Conservation (phyloP, 345 rosid species). For the Acer campestre region DNA sequence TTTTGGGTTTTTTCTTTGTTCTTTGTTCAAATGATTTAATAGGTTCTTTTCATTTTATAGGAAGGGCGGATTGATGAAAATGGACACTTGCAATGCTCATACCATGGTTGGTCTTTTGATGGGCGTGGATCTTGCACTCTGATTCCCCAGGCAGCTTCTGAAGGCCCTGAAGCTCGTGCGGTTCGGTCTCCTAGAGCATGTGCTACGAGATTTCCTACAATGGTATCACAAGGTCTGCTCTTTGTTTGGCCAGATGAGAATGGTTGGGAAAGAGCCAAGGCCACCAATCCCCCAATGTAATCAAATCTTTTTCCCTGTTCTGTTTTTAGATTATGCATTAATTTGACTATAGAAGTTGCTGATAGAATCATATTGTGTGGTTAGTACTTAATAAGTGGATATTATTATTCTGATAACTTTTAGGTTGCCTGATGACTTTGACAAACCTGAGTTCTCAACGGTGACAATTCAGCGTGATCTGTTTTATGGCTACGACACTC, state of each 20-base stretch:
- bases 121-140: constrained; percentile 88
- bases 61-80: constrained; percentile 97
- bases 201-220: constrained; percentile 73
- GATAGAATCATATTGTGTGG: not conserved
- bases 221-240: constrained; percentile 94
- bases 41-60: constrained; percentile 34
- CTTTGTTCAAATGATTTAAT: constrained; percentile 9
- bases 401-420: constrained; percentile 19
- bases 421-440: constrained; percentile 92
- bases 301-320: constrained; percentile 7
- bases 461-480: constrained; percentile 94
- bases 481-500: constrained; percentile 90
- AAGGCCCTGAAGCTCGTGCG: constrained; percentile 98
- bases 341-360: not conserved
- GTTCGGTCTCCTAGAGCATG: constrained; percentile 80
- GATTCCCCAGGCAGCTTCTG: constrained; percentile 84
- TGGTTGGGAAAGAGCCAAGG: constrained; percentile 81
- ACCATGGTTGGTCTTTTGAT: constrained; percentile 95
- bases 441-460: constrained; percentile 79
- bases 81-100: constrained; percentile 95
- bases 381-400: not conserved
- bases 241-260: constrained; percentile 98
- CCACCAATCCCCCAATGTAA: constrained; percentile 75
- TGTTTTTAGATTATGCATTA: not conserved
- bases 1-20: not conserved